A percentile compares a stretch with the other conserved stretches of the same genome.
Conservation (phyloP, 805 yeast species). For the Metschnikowia orientalis region DNA sequence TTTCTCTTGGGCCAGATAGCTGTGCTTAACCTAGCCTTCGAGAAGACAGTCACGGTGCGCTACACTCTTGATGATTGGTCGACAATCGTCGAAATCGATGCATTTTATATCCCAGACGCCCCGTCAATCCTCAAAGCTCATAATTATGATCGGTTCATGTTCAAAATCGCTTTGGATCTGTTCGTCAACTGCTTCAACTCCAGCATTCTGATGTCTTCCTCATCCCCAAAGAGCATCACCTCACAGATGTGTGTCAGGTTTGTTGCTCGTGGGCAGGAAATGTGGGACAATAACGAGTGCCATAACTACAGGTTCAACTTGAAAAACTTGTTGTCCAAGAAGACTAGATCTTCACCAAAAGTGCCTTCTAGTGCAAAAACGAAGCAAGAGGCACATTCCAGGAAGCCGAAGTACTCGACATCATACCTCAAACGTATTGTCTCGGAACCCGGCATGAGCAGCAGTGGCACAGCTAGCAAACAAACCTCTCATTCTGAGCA, state of each 20-base stretch:
- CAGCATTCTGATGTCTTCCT: conserved; percentile 8
- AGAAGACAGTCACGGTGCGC: conserved; percentile 62
- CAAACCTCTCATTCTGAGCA: neutral
- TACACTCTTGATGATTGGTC: conserved; percentile 80
- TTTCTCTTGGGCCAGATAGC: conserved; percentile 69
- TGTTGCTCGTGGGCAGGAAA: conserved; percentile 44
- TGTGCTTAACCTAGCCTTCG: conserved; percentile 68
- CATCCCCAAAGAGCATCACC: conserved; percentile 15
- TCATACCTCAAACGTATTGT: conserved; percentile 26
- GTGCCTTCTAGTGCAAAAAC: conserved; percentile 13
- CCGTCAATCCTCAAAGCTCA: conserved; percentile 46
- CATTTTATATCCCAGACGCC: conserved; percentile 53
- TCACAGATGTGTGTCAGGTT: conserved; percentile 57
- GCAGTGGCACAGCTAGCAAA: too few species aligned
- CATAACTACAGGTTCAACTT: conserved; percentile 52
- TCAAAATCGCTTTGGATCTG: conserved; percentile 47
- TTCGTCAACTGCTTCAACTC: conserved; percentile 8
- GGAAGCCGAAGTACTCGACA: conserved; percentile 37
- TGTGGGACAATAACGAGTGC: conserved; percentile 73
- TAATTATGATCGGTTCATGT: conserved; percentile 66
- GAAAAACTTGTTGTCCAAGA: neutral
- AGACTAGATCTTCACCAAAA: neutral
- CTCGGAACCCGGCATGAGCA: too few species aligned
- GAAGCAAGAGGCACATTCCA: conserved; percentile 12
- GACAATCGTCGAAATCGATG: conserved; percentile 65